phyloP scores from a whole-genome alignment of 2,329 filamentous ascomycete genomes.

The Penicillium fuscoglaucum region DNA sequence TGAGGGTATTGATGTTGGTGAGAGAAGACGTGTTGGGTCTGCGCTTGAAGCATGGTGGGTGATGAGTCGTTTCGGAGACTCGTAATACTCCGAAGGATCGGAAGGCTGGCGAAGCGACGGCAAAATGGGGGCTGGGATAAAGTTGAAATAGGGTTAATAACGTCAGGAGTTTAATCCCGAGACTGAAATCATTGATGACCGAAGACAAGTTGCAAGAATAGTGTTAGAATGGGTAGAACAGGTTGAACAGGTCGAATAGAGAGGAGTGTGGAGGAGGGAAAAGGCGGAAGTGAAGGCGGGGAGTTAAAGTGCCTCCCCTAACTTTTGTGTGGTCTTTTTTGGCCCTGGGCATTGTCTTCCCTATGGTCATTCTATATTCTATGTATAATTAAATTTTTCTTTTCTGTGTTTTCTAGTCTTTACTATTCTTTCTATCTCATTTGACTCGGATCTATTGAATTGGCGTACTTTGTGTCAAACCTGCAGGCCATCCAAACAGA shows the following conservation, averaged over 20 bases:
- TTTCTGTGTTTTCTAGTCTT: background rate
- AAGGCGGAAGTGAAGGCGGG: slow-evolving; percentile 37
- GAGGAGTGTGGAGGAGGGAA: slow-evolving; percentile 24
- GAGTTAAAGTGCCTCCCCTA: slow-evolving; percentile 29
- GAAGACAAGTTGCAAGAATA: slow-evolving; percentile 16
- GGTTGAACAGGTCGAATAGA: slow-evolving; percentile 17
- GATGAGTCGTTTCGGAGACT: slow-evolving; percentile 24
- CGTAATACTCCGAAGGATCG: slow-evolving; percentile 31
- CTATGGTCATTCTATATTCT: background rate
- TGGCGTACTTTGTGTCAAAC: background rate
- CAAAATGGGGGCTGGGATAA: slow-evolving; percentile 2
- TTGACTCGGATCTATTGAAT: background rate
- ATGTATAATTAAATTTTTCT: background rate
- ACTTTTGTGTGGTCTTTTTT: slow-evolving; percentile 21
- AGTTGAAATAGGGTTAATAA: slow-evolving; percentile 11
- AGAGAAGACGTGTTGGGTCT: slow-evolving; percentile 62
- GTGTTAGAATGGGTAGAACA: slow-evolving; percentile 1
- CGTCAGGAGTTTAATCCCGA: slow-evolving; percentile 30
- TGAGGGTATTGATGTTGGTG: slow-evolving; percentile 58
- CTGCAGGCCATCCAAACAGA: slow-evolving; percentile 15
- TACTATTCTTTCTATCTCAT: background rate
- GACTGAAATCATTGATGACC: slow-evolving; percentile 34
- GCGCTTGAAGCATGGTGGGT: slow-evolving; percentile 48
- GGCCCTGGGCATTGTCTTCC: slow-evolving; percentile 3
- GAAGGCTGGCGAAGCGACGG: slow-evolving; percentile 8